Base-by-base conservation (phyloP, 2,329 filamentous ascomycete species). In the Aulographum hederae region DNA sequence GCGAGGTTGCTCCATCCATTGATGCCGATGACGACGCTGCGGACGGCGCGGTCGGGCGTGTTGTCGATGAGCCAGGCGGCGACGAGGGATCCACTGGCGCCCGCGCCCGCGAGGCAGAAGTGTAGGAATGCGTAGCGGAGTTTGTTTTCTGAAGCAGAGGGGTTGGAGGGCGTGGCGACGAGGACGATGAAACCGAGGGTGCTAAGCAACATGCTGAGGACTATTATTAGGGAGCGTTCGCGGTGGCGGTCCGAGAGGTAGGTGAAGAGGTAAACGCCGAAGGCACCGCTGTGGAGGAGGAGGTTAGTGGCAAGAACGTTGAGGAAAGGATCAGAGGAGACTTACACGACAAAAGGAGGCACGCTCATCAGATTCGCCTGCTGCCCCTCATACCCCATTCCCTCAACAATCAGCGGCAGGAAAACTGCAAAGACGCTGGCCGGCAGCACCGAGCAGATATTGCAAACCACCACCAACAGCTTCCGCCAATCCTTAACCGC, bases 361-460 rank as follows among this genome's bases (percentile, higher is more conserved):
- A 69, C 68, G 3, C 68, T 69, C 39, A 74, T 61, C 12, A 77
- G 57, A 42, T 78, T 73, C 12, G 69, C 63, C 3, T 18, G 2
- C 18, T 56, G 46, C 0, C 56, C 55, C n/a, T 58, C 52, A 4
- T 52, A 43, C 29, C 23, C 28, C 18, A 13, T 26, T 10, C 27
- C 10, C 8, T 10, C 63, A 37, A 75, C 58, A 34, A 76, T 67
- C 11, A 72, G 62, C 0, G 71, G 70, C 14, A 74, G 53, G 46
- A 76, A 74, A 13, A 74, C 58, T 2, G 64, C 62, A 42, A 73
- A 71, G 0, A 67, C 67, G 38, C 69, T 72, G 15, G 64, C 56
- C 5, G 67, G 66, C 13, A 69, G 61, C 16, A 65, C 63, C 18
- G 61, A 68, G 32, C 72, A 63, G 37, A 75, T 69, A 50, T 73